Percentiles rank a stretch among this genome's conserved stretches.
Evolutionary conservation across 768 basidiomycete species (phyloP).

Genomic region (Sporobolomyces pararoseus): DNA sequence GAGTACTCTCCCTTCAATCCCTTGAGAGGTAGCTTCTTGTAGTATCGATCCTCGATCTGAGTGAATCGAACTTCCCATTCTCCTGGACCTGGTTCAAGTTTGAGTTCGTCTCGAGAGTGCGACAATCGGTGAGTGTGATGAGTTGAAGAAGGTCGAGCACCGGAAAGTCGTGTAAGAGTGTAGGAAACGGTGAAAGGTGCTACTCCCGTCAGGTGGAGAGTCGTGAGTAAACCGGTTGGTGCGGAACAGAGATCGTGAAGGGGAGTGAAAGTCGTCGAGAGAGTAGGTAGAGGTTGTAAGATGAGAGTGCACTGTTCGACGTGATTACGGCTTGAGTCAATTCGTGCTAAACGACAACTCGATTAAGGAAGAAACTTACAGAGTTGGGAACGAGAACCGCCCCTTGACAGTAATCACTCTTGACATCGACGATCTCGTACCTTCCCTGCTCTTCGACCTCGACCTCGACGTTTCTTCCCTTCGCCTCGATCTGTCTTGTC

Average conservation of each 20-base stretch:
- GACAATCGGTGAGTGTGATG: constrained; percentile 4
- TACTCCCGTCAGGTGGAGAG: constrained; percentile 35
- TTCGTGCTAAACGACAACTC: no score
- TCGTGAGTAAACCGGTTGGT: constrained; percentile 26
- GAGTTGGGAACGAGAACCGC: constrained; percentile 28
- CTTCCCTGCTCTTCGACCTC: constrained; percentile 23
- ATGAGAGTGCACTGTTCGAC: constrained; percentile 33
- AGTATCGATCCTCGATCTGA: constrained; percentile 32
- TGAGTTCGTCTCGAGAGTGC: constrained; percentile 31
- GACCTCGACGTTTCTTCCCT: neutral
- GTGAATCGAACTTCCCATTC: constrained; percentile 39
- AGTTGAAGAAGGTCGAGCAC: neutral
- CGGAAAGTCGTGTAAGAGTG: constrained; percentile 12
- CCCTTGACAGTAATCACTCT: constrained; percentile 26
- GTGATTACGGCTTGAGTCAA: no score
- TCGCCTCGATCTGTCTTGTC: constrained; percentile 12
- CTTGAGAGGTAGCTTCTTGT: constrained; percentile 25
- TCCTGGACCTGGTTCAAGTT: constrained; percentile 30
- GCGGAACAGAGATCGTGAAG: constrained; percentile 37
- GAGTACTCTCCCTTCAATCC: neutral
- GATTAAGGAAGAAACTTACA: constrained; percentile 6
- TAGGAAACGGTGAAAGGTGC: constrained; percentile 39
- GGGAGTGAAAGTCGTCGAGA: constrained; percentile 29
- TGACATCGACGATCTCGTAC: constrained; percentile 35
- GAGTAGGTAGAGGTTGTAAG: constrained; percentile 32